Base-by-base conservation (phyloP, 192 early-diverging fungal genomes). In the Chytriomyces sp. region DNA sequence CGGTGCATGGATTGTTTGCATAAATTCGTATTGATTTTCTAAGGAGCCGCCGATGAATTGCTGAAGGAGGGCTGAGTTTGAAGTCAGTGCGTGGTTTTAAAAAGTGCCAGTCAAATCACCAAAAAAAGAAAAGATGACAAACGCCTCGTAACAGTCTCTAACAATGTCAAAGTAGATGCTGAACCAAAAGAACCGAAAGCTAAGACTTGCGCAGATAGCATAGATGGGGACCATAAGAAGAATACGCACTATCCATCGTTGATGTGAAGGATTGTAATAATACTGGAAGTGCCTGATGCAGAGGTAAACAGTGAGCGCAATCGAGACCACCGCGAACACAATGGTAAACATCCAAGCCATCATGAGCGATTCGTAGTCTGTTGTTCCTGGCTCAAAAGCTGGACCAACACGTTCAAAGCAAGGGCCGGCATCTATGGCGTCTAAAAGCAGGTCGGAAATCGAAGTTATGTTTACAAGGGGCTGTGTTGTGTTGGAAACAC, bases 151-250 rank as follows among this genome's bases (percentile, higher is more conserved):
- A 74, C 83, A 89, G 66, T 90, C 86, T 56, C 90, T 84, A 38
- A 89, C 73, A 0, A 88, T 88, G 38, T 81, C 80, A 59, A 87
- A 71, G 33, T 91, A 93, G 33, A 86, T 86, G 17, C 87, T 80
- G 62, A 87, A 78, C 58, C 82, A 80, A 69, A 88, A 90, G 78
- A 90, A 91, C 34, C 89, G 83, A 79, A 91, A 93, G 64, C 83
- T 80, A 64, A 93, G 82, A 52, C 79, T 86, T 3, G 88, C 86
- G 53, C 90, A 85, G 34, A 91, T 77, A 39, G 89, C 77, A 77
- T 92, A 93, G 33, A 92, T 84, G 0, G 92, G 90, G 68, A 91
- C 85, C 84, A 92, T 91, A 30, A 93, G 80, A 26, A 90, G 75
- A 38, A 93, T 90, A 49, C 91, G 88, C 56, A 93, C 88, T 32